Percentiles rank a stretch among this genome's conserved stretches.
Conservation (phyloP, 257 asterid genomes). For the Penstemon eatonii region DNA sequence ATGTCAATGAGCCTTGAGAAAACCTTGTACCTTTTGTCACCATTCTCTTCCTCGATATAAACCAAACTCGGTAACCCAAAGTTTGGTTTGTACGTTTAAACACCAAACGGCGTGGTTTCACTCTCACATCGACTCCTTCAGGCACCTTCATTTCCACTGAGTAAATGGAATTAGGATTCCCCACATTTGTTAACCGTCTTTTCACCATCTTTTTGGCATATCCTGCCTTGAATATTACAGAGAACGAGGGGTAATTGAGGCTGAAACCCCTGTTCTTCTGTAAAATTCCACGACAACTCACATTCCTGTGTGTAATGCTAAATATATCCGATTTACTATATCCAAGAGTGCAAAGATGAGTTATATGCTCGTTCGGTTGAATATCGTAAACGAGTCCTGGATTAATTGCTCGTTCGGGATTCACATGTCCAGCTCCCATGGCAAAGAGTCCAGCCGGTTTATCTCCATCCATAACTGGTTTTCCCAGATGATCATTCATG, state of each 20-base stretch:
- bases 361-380: conserved; percentile 54
- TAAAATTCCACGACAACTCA: conserved; percentile 62
- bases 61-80: conserved; percentile 75
- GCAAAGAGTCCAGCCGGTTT: conserved; percentile 72
- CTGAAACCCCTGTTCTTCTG: conserved; percentile 67
- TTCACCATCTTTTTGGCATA: conserved; percentile 50
- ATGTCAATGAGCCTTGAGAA: conserved; percentile 67
- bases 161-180: conserved; percentile 53
- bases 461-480: conserved; percentile 74
- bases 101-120: conserved; percentile 56
- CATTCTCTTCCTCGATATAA: conserved; percentile 43
- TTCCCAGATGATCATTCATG: conserved; percentile 53
- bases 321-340: conserved; percentile 64
- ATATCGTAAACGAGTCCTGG: conserved; percentile 85
- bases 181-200: conserved; percentile 69
- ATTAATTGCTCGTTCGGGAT: conserved; percentile 63
- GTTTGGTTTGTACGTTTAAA: conserved; percentile 55
- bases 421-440: conserved; percentile 85
- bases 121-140: conserved; percentile 69
- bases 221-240: conserved; percentile 56
- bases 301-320: conserved; percentile 77
- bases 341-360: conserved; percentile 74
- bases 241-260: conserved; percentile 85
- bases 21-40: conserved; percentile 29
- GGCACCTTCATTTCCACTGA: conserved; percentile 57